phyloP scores from a whole-genome alignment of 768 basidiomycete genomes.

The Tylopilus vinaceipallidus region DNA sequence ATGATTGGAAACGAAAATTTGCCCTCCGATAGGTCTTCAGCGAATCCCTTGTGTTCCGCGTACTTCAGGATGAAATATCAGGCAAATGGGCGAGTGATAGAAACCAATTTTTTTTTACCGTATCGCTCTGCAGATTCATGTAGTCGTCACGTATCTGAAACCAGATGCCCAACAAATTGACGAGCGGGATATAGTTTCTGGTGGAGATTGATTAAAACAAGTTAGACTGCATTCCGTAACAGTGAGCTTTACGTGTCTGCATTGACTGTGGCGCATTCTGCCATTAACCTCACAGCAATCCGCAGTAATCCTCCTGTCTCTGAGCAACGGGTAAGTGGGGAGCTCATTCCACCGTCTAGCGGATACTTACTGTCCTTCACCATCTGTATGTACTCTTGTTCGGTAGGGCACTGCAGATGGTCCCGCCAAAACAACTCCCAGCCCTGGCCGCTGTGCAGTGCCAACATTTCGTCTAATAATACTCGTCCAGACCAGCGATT shows the following conservation, averaged over 20 bases:
- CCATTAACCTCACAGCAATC: slow-evolving; percentile 92
- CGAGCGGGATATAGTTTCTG: slow-evolving; percentile 55
- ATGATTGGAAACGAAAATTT: slow-evolving; percentile 98
- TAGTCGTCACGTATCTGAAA: slow-evolving; percentile 65
- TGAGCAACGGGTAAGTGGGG: slow-evolving; percentile 31
- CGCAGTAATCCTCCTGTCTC: slow-evolving; percentile 94
- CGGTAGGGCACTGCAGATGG: slow-evolving; percentile 83
- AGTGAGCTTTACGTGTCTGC: slow-evolving; percentile 47
- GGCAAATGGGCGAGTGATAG: background rate
- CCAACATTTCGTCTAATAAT: slow-evolving; percentile 61
- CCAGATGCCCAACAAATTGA: slow-evolving; percentile 54
- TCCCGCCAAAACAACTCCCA: slow-evolving; percentile 94
- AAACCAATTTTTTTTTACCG: slow-evolving; percentile 15
- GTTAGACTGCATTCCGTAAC: background rate
- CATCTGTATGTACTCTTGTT: slow-evolving; percentile 94
- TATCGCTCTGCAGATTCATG: slow-evolving; percentile 30
- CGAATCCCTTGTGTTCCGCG: slow-evolving; percentile 79
- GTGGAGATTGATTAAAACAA: background rate
- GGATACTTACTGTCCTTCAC: slow-evolving; percentile 80
- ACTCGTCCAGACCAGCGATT: background rate
- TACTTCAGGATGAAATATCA: slow-evolving; percentile 56
- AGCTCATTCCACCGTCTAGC: background rate
- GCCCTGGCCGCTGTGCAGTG: slow-evolving; percentile 91
- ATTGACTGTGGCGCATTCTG: slow-evolving; percentile 74
- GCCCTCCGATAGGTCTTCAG: slow-evolving; percentile 93